Percentiles rank a stretch among this genome's conserved stretches.
phyloP scores from a whole-genome alignment of 1,284 basidiomycete genomes.

The Trichosporon faecale region DNA sequence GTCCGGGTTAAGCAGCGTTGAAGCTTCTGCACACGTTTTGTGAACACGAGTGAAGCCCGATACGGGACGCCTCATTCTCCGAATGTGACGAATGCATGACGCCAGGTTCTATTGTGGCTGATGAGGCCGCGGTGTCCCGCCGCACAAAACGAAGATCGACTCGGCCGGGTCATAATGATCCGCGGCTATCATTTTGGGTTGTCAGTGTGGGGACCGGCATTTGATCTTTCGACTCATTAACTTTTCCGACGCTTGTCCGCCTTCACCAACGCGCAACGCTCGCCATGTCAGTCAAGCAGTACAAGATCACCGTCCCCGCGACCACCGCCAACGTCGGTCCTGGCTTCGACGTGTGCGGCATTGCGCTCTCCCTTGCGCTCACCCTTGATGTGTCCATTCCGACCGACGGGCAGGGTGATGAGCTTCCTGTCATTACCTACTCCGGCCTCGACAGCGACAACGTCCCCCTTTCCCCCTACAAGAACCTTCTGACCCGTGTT shows the following conservation, averaged over 20 bases:
- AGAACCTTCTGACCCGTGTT: conserved; percentile 96
- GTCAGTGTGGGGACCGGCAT: not conserved
- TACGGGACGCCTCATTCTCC: not conserved
- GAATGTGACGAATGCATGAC: not conserved
- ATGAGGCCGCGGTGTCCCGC: not conserved
- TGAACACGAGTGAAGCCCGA: not conserved
- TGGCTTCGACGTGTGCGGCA: conserved; percentile 97
- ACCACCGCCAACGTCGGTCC: conserved; percentile 99
- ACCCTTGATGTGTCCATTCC: conserved; percentile 66
- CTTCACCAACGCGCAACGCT: conserved; percentile 11
- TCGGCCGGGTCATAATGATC: conserved; percentile 7
- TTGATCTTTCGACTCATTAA: not conserved
- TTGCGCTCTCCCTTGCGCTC: conserved; percentile 86
- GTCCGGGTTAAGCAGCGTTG: not conserved
- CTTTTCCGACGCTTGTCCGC: not conserved
- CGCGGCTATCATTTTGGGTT: conserved; percentile 1
- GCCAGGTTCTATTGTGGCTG: not conserved
- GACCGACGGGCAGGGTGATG: conserved; percentile 14
- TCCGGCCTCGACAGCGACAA: conserved; percentile 83
- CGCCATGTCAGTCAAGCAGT: conserved; percentile 37
- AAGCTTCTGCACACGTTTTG: not conserved
- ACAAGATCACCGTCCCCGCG: conserved; percentile 79
- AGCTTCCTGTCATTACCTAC: conserved; percentile 61
- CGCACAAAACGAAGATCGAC: not conserved
- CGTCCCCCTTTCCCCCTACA: conserved; percentile 91